These are phyloP conservation scores for Lindgomyces ingoldianus DNA, from an alignment of 495 filamentous ascomycete genomes.

Conservation along the genomic window DNA sequence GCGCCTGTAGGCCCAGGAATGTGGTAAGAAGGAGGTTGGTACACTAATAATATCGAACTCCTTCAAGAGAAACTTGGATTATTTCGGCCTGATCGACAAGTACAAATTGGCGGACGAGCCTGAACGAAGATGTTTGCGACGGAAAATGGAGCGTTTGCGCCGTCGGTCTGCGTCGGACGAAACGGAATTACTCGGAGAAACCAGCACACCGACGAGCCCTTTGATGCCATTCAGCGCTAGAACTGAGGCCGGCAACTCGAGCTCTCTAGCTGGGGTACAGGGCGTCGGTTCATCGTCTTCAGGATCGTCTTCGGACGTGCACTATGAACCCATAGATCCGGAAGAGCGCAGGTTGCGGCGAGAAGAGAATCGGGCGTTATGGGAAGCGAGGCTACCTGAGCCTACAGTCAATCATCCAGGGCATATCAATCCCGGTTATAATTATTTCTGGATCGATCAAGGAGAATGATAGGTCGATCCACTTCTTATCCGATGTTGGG, in stretches of 20 bases:
- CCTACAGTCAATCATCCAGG: not conserved
- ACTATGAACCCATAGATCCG: not conserved
- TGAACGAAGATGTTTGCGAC: constrained; percentile 5
- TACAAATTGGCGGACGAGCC: constrained; percentile 11
- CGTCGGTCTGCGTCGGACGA: not conserved
- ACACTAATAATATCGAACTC: constrained; percentile 8
- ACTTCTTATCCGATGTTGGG: not conserved
- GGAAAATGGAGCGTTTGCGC: not conserved
- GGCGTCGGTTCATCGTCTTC: not conserved
- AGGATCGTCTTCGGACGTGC: not conserved
- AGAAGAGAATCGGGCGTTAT: constrained; percentile 18
- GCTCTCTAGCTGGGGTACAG: not conserved
- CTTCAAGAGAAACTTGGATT: not conserved
- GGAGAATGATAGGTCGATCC: not conserved
- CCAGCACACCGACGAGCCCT: not conserved
- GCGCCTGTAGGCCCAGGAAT: constrained; percentile 4
- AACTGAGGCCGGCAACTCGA: not conserved
- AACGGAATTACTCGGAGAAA: not conserved
- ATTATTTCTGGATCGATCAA: constrained; percentile 3
- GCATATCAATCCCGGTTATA: not conserved
- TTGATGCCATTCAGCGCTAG: not conserved
- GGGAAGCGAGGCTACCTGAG: constrained; percentile 24
- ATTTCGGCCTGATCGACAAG: constrained; percentile 9
- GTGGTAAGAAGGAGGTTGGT: constrained; percentile 1
- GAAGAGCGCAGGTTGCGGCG: not conserved